A percentile compares a stretch with the other conserved stretches of the same genome.
Evolutionary conservation across 805 yeast genomes (phyloP).

Genomic region (Lipomyces yamadae): DNA sequence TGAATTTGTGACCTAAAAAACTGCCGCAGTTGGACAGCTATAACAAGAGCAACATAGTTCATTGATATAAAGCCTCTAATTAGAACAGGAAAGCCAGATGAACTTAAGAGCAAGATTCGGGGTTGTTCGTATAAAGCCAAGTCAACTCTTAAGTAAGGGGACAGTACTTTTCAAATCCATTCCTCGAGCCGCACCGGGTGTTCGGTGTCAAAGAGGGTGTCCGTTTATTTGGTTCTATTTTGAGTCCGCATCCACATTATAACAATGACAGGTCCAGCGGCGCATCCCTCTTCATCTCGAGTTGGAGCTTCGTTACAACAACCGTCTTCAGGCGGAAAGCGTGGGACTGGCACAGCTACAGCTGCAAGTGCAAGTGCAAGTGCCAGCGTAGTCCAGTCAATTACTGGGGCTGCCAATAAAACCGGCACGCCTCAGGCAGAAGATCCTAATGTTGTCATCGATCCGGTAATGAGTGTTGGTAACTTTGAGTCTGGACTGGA

Average conservation of each 20-base stretch:
- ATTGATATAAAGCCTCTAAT: no score
- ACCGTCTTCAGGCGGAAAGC: slow-evolving; percentile 10
- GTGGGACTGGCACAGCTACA: slow-evolving; percentile 7
- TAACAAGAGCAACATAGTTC: no score
- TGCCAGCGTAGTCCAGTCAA: slow-evolving; percentile 1
- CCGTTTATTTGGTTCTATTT: no score
- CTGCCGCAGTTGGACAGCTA: no score
- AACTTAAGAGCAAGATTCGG: no score
- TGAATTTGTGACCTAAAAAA: not conserved
- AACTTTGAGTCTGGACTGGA: not conserved
- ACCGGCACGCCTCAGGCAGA: slow-evolving; percentile 10
- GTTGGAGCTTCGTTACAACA: not conserved
- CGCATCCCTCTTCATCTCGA: slow-evolving; percentile 2
- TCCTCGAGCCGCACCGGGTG: no score
- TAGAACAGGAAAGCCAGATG: no score
- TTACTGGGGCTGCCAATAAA: not conserved
- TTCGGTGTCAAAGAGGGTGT: no score
- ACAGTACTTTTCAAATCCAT: no score
- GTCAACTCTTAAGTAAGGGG: no score
- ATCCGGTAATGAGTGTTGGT: slow-evolving; percentile 20
- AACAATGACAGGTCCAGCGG: slow-evolving; percentile 2
- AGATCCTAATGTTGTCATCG: slow-evolving; percentile 15
- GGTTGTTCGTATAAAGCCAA: no score
- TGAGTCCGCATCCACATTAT: not conserved
- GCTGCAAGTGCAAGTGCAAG: not conserved